Conservation (phyloP, 1,139 yeast genomes). For the Hyphopichia fennica region DNA sequence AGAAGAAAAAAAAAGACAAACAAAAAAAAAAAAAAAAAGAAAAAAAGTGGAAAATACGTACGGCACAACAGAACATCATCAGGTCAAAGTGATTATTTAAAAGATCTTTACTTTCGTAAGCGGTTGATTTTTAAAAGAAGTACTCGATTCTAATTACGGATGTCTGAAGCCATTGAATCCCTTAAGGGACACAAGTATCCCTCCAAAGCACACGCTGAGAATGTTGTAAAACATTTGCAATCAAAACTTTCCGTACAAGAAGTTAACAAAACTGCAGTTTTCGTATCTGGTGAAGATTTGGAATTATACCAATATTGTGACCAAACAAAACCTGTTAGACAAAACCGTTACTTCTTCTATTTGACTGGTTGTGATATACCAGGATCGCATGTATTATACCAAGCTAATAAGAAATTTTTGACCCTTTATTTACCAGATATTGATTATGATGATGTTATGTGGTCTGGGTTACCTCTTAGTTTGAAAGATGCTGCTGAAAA, state of each 20-base stretch:
- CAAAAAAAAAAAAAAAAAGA: background rate
- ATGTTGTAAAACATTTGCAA: slow-evolving; percentile 47
- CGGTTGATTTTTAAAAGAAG: no score
- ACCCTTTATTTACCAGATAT: slow-evolving; percentile 78
- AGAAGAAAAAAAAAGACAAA: no score
- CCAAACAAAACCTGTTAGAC: slow-evolving; percentile 76
- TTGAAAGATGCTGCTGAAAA: slow-evolving; percentile 61
- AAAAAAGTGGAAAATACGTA: background rate
- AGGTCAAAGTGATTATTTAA: no score
- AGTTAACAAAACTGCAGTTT: slow-evolving; percentile 34
- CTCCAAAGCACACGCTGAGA: slow-evolving; percentile 67
- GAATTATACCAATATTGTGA: slow-evolving; percentile 78
- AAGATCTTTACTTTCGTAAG: no score
- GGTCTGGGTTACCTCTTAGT: slow-evolving; percentile 87
- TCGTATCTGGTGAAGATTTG: slow-evolving; percentile 66
- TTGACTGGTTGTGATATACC: slow-evolving; percentile 83
- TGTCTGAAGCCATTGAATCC: slow-evolving; percentile 8
- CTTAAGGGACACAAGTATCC: slow-evolving; percentile 57
- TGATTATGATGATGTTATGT: slow-evolving; percentile 89
- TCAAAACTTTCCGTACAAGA: slow-evolving; percentile 13
- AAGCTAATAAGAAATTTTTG: slow-evolving; percentile 53
- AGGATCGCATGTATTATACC: slow-evolving; percentile 68
- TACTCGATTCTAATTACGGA: no score
- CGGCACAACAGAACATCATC: background rate
- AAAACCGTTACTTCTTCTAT: slow-evolving; percentile 86